A percentile compares a stretch with the other conserved stretches of the same genome.
Evolutionary conservation across 495 filamentous ascomycete species (phyloP).

Genomic region (Aspergillus nanangensis): DNA sequence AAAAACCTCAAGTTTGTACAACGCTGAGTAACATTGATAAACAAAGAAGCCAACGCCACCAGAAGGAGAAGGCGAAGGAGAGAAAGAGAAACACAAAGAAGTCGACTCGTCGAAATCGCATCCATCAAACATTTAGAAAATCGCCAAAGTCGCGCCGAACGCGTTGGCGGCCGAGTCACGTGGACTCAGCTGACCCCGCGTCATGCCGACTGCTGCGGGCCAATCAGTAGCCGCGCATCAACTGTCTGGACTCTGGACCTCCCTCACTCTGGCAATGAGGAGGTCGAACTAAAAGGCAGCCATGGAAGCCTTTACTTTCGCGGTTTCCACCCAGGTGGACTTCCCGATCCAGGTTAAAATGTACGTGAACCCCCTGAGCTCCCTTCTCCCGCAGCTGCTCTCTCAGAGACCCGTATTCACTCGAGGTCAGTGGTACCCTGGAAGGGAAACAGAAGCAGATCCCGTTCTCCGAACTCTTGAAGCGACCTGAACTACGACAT

Average conservation of each 20-base stretch:
- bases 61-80: no score
- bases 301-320: conserved; percentile 96
- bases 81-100: no score
- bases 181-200: conserved; percentile 11
- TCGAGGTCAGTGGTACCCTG: conserved; percentile 73
- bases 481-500: conserved; percentile 74
- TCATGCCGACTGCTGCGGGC: conserved; percentile 1
- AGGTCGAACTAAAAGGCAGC: background rate
- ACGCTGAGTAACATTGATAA: no score
- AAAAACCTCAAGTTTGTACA: no score
- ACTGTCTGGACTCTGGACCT: conserved; percentile 4
- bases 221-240: conserved; percentile 1
- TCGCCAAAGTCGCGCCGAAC: no score
- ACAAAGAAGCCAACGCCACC: no score
- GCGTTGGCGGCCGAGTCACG: conserved; percentile 5
- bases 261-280: conserved; percentile 3
- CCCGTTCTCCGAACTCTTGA: conserved; percentile 71
- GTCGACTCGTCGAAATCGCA: no score
- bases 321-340: conserved; percentile 73
- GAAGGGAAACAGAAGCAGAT: conserved; percentile 82
- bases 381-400: background rate
- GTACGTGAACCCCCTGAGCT: conserved; percentile 35
- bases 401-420: background rate
- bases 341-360: conserved; percentile 81
- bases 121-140: no score